phyloP scores from a whole-genome alignment of 1,139 yeast genomes.

The Chernovozyma aurita region DNA sequence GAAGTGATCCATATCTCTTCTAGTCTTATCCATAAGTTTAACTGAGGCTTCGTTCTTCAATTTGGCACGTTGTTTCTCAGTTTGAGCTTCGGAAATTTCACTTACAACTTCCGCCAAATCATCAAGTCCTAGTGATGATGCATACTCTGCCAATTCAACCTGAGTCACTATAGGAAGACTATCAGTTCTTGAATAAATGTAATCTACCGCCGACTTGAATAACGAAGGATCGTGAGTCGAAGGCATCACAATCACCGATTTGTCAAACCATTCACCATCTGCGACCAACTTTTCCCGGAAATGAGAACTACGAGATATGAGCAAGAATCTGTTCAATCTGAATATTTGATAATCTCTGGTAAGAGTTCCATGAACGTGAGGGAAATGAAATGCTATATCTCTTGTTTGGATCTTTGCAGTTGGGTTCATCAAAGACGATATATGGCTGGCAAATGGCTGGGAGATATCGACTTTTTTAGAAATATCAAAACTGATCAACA shows the following conservation, averaged over 20 bases:
- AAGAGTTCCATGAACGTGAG: conserved; percentile 14
- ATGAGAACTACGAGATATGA: conserved; percentile 34
- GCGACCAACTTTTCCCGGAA: conserved; percentile 16
- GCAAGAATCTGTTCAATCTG: conserved; percentile 35
- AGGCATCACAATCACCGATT: conserved; percentile 21
- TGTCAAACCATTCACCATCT: conserved; percentile 21
- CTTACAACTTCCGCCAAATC: conserved; percentile 29
- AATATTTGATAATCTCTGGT: conserved; percentile 15
- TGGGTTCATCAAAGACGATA: conserved; percentile 43
- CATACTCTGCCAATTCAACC: conserved; percentile 23
- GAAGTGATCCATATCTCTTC: conserved; percentile 39
- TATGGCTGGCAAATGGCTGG: conserved; percentile 75
- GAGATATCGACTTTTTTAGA: conserved; percentile 62
- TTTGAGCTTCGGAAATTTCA: conserved; percentile 8
- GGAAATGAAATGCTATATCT: conserved; percentile 35
- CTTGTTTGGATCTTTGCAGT: conserved; percentile 18
- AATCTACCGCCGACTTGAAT: conserved; percentile 42
- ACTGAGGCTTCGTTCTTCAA: conserved; percentile 42
- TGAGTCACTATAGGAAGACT: conserved; percentile 17
- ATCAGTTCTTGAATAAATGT: conserved; percentile 46
- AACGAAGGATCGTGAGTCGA: conserved; percentile 17
- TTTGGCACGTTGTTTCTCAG: conserved; percentile 10
- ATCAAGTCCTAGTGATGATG: conserved; percentile 29
- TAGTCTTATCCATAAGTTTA: conserved; percentile 43
- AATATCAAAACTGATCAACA: conserved; percentile 58